phyloP scores from a whole-genome alignment of 2,329 filamentous ascomycete species.

The Epichloe bromicola region DNA sequence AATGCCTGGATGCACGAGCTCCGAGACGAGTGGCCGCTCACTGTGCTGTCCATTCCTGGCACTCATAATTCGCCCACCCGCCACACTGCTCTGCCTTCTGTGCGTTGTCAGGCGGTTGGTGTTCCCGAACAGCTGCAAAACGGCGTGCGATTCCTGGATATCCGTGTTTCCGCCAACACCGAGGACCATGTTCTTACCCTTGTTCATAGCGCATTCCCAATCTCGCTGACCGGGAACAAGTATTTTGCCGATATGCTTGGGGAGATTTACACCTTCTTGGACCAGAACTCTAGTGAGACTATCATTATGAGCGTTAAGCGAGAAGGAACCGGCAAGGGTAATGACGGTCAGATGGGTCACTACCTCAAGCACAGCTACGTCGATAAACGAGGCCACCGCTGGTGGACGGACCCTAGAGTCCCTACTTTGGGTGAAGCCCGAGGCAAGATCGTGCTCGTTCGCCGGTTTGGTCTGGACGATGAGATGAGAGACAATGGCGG shows the following conservation, averaged over 20 bases:
- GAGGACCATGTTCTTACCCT: constrained; percentile 59
- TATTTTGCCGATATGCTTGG: constrained; percentile 63
- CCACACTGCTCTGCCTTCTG: constrained; percentile 75
- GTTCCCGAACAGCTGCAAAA: constrained; percentile 70
- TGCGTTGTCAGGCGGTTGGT: constrained; percentile 78
- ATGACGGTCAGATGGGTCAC: constrained; percentile 63
- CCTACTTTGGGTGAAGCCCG: constrained; percentile 68
- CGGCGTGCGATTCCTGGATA: constrained; percentile 87
- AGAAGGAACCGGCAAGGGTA: constrained; percentile 71
- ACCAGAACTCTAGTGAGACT: constrained; percentile 65
- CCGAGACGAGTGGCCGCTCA: constrained; percentile 57
- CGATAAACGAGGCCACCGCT: constrained; percentile 40
- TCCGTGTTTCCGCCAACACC: constrained; percentile 51
- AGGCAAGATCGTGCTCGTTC: constrained; percentile 71
- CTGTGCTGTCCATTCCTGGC: constrained; percentile 77
- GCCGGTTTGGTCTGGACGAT: constrained; percentile 60
- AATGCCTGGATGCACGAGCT: constrained; percentile 72
- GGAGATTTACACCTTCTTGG: constrained; percentile 62
- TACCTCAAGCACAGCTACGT: constrained; percentile 65
- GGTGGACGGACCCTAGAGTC: constrained; percentile 68
- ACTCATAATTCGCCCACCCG: constrained; percentile 90
- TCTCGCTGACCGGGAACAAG: constrained; percentile 70
- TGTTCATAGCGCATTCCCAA: constrained; percentile 82
- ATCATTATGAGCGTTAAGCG: constrained; percentile 82
- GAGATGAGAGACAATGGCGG: constrained; percentile 33